Evolutionary conservation across 257 asterid genomes (phyloP).

Genomic region (Solanum tarijense): DNA sequence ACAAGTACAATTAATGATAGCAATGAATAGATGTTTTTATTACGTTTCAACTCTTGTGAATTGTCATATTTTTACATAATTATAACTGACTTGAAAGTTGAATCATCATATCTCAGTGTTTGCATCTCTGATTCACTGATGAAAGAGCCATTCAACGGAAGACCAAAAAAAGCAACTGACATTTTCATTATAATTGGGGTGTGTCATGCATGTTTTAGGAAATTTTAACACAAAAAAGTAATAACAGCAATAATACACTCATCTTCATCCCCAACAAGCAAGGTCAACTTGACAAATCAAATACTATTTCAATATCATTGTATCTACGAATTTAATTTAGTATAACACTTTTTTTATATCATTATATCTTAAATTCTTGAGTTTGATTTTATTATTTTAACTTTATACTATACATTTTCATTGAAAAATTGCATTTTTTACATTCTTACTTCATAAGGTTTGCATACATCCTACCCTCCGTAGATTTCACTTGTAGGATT

Average conservation of each 20-base stretch:
- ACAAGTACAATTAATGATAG: not conserved
- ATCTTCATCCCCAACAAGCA: not conserved
- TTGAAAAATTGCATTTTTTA: too few species aligned
- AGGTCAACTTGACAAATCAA: not conserved
- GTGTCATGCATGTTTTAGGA: not conserved
- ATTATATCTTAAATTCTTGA: too few species aligned
- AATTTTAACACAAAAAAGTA: not conserved
- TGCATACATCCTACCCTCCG: too few species aligned
- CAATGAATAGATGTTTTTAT: not conserved
- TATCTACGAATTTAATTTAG: too few species aligned
- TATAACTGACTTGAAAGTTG: not conserved
- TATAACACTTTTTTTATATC: too few species aligned
- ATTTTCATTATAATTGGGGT: slow-evolving; percentile 2
- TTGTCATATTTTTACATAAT: not conserved
- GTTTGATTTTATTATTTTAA: too few species aligned
- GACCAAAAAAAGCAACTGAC: slow-evolving; percentile 14
- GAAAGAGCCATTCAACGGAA: not conserved
- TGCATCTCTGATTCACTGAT: slow-evolving; percentile 17
- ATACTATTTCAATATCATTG: too few species aligned
- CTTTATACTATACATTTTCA: too few species aligned
- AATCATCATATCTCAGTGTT: not conserved
- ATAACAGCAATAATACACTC: not conserved
- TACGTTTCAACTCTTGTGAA: not conserved
- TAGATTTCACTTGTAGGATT: too few species aligned
- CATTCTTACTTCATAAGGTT: too few species aligned